Evolutionary conservation across 2,329 filamentous ascomycete genomes (phyloP).

Genomic region (Phoma herbarum): DNA sequence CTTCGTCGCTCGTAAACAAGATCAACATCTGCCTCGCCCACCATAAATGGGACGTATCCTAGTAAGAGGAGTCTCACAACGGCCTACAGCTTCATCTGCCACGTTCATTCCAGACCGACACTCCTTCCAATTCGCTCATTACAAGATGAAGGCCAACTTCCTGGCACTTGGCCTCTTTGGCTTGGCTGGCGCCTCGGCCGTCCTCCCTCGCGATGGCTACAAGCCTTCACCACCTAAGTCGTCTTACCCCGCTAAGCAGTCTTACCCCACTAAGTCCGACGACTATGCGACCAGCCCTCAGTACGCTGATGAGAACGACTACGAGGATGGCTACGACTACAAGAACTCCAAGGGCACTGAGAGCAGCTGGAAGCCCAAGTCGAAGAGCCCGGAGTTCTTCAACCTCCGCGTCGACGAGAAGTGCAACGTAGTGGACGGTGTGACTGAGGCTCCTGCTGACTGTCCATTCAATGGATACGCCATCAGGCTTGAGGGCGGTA

Average conservation of each 20-base stretch:
- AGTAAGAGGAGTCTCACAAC: constrained; percentile 32
- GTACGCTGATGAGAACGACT: constrained; percentile 10
- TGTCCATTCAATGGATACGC: constrained; percentile 33
- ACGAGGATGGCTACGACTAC: constrained; percentile 10
- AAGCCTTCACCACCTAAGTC: too few species aligned
- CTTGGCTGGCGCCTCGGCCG: constrained; percentile 29
- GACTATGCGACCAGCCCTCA: constrained; percentile 7
- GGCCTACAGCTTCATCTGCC: constrained; percentile 25
- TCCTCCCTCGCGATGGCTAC: constrained; percentile 17
- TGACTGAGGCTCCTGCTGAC: constrained; percentile 3
- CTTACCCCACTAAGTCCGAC: background rate
- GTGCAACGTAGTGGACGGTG: constrained; percentile 12
- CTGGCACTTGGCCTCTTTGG: constrained; percentile 29
- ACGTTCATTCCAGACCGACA: constrained; percentile 32
- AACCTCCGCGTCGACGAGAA: constrained; percentile 33
- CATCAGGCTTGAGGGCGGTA: constrained; percentile 37
- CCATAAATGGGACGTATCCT: constrained; percentile 40
- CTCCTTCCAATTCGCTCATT: constrained; percentile 28
- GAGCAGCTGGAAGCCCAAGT: constrained; percentile 35
- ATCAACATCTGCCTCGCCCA: constrained; percentile 30
- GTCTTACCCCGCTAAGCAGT: background rate
- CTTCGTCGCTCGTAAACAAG: constrained; percentile 35
- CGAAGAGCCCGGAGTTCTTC: constrained; percentile 38
- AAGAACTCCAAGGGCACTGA: constrained; percentile 4
- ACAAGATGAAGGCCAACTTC: constrained; percentile 35